Conservation (phyloP, 352 stramenopile genomes). For the Poterioochromonas sp. region DNA sequence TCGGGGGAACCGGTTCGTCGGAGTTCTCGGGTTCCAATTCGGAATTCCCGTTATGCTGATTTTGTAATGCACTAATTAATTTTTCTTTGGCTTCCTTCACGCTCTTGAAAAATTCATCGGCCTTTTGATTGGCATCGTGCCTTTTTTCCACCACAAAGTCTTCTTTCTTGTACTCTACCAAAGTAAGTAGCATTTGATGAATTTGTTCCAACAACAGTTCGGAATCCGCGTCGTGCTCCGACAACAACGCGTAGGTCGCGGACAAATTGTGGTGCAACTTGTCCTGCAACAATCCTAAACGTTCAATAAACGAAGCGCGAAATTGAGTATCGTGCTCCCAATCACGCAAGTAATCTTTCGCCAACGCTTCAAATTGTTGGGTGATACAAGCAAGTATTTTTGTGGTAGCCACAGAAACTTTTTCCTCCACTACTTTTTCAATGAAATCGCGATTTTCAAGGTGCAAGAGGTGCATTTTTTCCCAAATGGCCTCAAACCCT, state of each 20-base stretch:
- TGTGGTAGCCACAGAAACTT: slow-evolving; percentile 30
- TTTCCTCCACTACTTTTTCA: slow-evolving; percentile 31
- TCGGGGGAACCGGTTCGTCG: slow-evolving; percentile 27
- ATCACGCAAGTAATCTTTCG: slow-evolving; percentile 30
- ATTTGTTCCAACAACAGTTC: slow-evolving; percentile 31
- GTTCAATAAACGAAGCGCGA: slow-evolving; percentile 30
- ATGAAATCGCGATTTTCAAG: slow-evolving; percentile 31
- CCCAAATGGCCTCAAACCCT: slow-evolving; percentile 29
- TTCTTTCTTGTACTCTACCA: slow-evolving; percentile 31
- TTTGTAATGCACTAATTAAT: slow-evolving; percentile 32
- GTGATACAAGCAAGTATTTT: slow-evolving; percentile 31
- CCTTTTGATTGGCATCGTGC: slow-evolving; percentile 29
- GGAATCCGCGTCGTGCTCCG: slow-evolving; percentile 27
- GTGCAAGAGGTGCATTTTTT: slow-evolving; percentile 30
- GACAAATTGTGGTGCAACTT: slow-evolving; percentile 30
- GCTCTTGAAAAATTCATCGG: slow-evolving; percentile 30
- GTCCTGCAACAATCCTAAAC: slow-evolving; percentile 30
- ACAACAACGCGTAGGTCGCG: slow-evolving; percentile 28
- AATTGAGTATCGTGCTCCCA: slow-evolving; percentile 30
- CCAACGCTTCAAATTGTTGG: slow-evolving; percentile 30
- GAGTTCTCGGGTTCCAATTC: slow-evolving; percentile 29
- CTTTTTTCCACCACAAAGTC: slow-evolving; percentile 30
- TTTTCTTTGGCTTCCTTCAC: slow-evolving; percentile 30
- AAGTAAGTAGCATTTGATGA: slow-evolving; percentile 31
- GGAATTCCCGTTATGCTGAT: slow-evolving; percentile 30